A percentile compares a stretch with the other conserved stretches of the same genome.
Conservation (phyloP, 2,329 filamentous ascomycete genomes). For the Chaetomiaceae sp. region DNA sequence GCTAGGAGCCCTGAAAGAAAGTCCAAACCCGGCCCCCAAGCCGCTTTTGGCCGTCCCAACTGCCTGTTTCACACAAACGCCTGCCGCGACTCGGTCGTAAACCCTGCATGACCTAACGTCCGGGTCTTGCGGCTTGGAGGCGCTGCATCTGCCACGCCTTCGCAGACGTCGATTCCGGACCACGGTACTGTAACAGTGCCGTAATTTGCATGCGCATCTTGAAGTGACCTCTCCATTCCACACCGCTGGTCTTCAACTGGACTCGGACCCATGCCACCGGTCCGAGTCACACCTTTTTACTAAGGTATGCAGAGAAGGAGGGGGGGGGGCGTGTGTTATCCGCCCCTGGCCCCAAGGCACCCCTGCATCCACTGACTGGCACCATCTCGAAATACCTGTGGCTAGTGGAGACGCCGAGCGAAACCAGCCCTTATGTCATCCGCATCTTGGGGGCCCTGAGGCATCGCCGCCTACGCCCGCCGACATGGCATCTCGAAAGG, state of each 20-base stretch:
- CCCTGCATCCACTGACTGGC: background rate
- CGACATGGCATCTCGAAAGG: conserved; percentile 7
- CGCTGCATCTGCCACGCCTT: conserved; percentile 13
- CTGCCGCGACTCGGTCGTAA: conserved; percentile 3
- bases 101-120: conserved; percentile 10
- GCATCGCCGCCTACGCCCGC: conserved; percentile 19
- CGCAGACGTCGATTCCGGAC: conserved; percentile 1
- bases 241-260: conserved; percentile 3
- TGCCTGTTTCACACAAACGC: conserved; percentile 7
- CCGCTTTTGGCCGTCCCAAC: conserved; percentile 2
- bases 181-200: background rate
- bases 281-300: conserved; percentile 17
- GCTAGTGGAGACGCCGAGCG: conserved; percentile 5
- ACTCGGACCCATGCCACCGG: conserved; percentile 5
- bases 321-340: background rate
- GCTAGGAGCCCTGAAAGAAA: background rate
- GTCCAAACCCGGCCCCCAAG: conserved; percentile 8
- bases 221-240: background rate
- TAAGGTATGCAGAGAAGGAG: no score
- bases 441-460: conserved; percentile 7
- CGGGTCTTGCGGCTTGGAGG: conserved; percentile 14
- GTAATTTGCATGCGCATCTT: conserved; percentile 1
- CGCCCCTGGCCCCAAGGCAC: conserved; percentile 1
- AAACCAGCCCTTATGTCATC: conserved; percentile 16
- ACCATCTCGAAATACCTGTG: conserved; percentile 9